These are phyloP conservation scores for Trichocomaceae sp. DNA, from an alignment of 2,329 filamentous ascomycete species.

Conservation along the genomic window DNA sequence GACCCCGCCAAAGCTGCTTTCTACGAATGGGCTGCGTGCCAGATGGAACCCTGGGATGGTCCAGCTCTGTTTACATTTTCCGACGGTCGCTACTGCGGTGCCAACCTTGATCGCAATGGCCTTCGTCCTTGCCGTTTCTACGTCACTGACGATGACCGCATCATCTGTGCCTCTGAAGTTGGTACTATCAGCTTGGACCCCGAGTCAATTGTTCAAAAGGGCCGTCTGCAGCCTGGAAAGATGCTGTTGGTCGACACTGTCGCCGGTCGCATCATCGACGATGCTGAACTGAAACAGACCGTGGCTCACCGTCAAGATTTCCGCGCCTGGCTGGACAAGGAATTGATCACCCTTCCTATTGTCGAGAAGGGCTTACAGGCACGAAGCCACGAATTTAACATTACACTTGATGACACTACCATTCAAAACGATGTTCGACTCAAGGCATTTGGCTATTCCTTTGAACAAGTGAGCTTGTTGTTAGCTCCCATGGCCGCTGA, in stretches of 20 bases:
- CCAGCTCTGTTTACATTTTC: conserved; percentile 95
- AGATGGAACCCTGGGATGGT: conserved; percentile 99
- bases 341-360: conserved; percentile 73
- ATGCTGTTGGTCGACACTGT: conserved; percentile 95
- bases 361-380: conserved; percentile 58
- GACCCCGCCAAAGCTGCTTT: conserved; percentile 93
- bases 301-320: conserved; percentile 86
- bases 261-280: conserved; percentile 86
- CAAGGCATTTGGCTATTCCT: conserved; percentile 85
- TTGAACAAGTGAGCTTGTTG: conserved; percentile 88
- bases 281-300: conserved; percentile 81
- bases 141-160: conserved; percentile 91
- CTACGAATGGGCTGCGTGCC: conserved; percentile 96
- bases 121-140: conserved; percentile 95
- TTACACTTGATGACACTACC: conserved; percentile 60
- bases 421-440: conserved; percentile 81
- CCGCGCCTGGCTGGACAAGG: conserved; percentile 75
- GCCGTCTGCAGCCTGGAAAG: conserved; percentile 84
- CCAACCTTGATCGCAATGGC: conserved; percentile 92
- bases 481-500: conserved; percentile 94
- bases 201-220: conserved; percentile 85
- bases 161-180: conserved; percentile 94
- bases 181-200: conserved; percentile 89
- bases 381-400: conserved; percentile 54
- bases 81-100: conserved; percentile 92